Evolutionary conservation across 495 filamentous ascomycete species (phyloP).

Genomic region (Lophium mytilinum): DNA sequence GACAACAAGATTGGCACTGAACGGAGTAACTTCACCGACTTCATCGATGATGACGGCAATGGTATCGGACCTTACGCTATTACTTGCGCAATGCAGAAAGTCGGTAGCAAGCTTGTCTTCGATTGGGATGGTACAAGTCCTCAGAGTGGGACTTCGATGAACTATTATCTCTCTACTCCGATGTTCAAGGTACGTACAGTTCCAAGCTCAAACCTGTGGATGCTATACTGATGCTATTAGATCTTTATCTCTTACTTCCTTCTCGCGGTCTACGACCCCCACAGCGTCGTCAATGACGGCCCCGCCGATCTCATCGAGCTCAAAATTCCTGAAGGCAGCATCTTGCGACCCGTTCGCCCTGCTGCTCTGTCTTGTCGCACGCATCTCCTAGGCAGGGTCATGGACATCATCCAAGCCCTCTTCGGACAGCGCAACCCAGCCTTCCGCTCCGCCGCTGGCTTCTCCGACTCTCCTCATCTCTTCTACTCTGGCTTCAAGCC

Average conservation of each 20-base stretch:
- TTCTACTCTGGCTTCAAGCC: slow-evolving; percentile 46
- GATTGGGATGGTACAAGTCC: slow-evolving; percentile 44
- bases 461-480: slow-evolving; percentile 45
- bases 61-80: slow-evolving; percentile 43
- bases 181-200: slow-evolving; percentile 40
- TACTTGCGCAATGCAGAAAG: slow-evolving; percentile 42
- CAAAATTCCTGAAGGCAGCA: slow-evolving; percentile 38
- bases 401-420: slow-evolving; percentile 45
- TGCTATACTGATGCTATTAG: no score
- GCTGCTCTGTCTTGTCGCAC: slow-evolving; percentile 44
- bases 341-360: slow-evolving; percentile 44
- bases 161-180: slow-evolving; percentile 43
- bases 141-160: slow-evolving; percentile 43
- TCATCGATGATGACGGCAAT: slow-evolving; percentile 47
- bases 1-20: slow-evolving; percentile 39
- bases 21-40: slow-evolving; percentile 41
- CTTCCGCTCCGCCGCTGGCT: slow-evolving; percentile 43
- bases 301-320: slow-evolving; percentile 39
- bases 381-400: slow-evolving; percentile 39
- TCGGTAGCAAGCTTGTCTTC: slow-evolving; percentile 34
- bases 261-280: slow-evolving; percentile 40
- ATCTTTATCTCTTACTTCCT: slow-evolving; percentile 47
- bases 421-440: slow-evolving; percentile 41
- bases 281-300: neutral
- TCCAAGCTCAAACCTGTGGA: no score